phyloP scores from a whole-genome alignment of 2,329 filamentous ascomycete genomes.

The Sporothrix luriei region DNA sequence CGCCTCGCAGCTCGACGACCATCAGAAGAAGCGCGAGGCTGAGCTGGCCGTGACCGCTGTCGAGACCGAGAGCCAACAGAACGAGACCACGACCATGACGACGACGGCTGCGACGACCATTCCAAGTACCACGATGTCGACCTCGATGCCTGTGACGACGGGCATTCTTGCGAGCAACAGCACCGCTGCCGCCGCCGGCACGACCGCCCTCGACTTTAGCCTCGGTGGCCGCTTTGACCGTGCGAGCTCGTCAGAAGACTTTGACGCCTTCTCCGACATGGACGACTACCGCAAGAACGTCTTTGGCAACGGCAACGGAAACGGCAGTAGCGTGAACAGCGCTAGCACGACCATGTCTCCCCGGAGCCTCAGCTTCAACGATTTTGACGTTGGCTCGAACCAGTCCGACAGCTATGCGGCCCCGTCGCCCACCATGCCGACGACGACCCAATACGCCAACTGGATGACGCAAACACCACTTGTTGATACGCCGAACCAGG shows the following conservation, averaged over 20 bases:
- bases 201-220: slow-evolving; percentile 39
- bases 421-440: slow-evolving; percentile 40
- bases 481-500: slow-evolving; percentile 48
- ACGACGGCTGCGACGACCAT: background rate
- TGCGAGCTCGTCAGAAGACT: slow-evolving; percentile 58
- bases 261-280: slow-evolving; percentile 58
- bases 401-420: slow-evolving; percentile 34
- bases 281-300: slow-evolving; percentile 56
- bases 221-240: slow-evolving; percentile 47
- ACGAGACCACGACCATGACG: slow-evolving; percentile 37
- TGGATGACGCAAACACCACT: slow-evolving; percentile 45
- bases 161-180: slow-evolving; percentile 35
- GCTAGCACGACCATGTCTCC: slow-evolving; percentile 55
- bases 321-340: slow-evolving; percentile 41
- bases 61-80: slow-evolving; percentile 13
- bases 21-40: slow-evolving; percentile 48
- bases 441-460: slow-evolving; percentile 40
- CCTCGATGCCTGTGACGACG: slow-evolving; percentile 30
- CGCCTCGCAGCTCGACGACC: slow-evolving; percentile 56
- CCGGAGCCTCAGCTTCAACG: slow-evolving; percentile 54
- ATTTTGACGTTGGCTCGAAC: slow-evolving; percentile 45
- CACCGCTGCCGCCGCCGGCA: slow-evolving; percentile 31
- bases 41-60: slow-evolving; percentile 37
- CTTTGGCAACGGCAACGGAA: slow-evolving; percentile 44
- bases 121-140: slow-evolving; percentile 9